Percentiles rank a stretch among this genome's conserved stretches.
Conservation (phyloP, 805 yeast species). For the Vanderwaltozyma verrucispora region DNA sequence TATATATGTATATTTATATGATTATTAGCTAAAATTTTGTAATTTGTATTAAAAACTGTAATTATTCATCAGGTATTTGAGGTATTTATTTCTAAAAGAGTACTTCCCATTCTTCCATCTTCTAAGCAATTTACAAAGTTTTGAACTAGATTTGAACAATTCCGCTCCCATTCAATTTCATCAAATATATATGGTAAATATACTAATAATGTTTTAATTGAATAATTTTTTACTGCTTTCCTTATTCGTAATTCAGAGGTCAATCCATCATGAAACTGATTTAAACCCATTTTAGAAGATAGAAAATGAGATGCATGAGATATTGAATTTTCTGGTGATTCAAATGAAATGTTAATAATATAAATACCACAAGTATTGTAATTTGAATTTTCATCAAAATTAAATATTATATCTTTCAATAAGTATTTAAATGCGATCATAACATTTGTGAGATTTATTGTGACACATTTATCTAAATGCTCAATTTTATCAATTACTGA, state of each 20-base stretch:
- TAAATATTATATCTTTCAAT: no score
- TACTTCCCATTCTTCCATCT: slow-evolving; percentile 11
- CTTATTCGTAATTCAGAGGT: slow-evolving; percentile 10
- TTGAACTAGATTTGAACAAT: slow-evolving; percentile 4
- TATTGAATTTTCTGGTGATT: slow-evolving; percentile 1
- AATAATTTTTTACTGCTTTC: slow-evolving; percentile 1
- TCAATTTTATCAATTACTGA: slow-evolving; percentile 2
- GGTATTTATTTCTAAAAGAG: no score
- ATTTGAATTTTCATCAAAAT: no score
- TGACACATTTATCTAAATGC: slow-evolving; percentile 7
- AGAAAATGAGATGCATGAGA: slow-evolving; percentile 5
- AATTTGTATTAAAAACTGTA: no score
- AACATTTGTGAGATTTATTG: slow-evolving; percentile 13
- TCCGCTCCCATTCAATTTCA: slow-evolving; percentile 1
- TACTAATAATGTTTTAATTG: slow-evolving; percentile 9
- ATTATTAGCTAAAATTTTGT: no score
- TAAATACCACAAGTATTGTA: no score
- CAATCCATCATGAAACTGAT: slow-evolving; percentile 21
- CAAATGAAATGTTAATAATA: slow-evolving; percentile 12
- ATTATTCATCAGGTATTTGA: no score
- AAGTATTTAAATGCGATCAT: slow-evolving; percentile 16
- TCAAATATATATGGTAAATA: slow-evolving; percentile 7
- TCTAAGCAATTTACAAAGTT: slow-evolving; percentile 7
- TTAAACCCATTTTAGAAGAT: slow-evolving; percentile 14
- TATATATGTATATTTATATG: no score